Percentiles rank a stretch among this genome's conserved stretches.
Conservation (phyloP, 345 rosid species). For the Eucalyptus polybractea region DNA sequence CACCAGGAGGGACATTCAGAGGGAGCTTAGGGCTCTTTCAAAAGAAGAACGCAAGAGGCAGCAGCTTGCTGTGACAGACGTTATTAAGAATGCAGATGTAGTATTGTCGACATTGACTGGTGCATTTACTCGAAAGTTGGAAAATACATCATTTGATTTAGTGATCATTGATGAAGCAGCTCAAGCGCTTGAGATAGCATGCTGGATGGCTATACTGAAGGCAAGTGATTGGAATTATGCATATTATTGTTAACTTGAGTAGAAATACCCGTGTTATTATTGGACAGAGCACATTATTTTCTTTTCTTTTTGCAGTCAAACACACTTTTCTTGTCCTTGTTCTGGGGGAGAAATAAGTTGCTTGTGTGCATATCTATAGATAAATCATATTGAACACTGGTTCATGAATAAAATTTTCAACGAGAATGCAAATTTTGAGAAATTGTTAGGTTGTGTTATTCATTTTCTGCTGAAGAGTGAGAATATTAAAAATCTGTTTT, state of each 20-base stretch:
- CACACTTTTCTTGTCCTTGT: background rate
- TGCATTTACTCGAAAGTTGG: constrained; percentile 65
- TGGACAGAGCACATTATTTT: background rate
- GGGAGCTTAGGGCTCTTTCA: constrained; percentile 71
- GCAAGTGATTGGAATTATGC: constrained; percentile 6
- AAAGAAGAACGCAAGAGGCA: constrained; percentile 96
- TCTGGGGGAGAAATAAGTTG: background rate
- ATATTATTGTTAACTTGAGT: background rate
- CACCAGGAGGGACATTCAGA: constrained; percentile 79
- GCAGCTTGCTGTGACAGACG: constrained; percentile 89
- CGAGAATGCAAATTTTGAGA: background rate
- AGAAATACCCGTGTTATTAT: background rate
- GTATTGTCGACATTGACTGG: constrained; percentile 87
- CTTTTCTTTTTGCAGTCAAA: background rate
- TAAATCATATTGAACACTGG: background rate
- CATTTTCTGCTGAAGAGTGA: background rate
- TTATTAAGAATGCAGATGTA: constrained; percentile 73
- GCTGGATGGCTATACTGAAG: constrained; percentile 91
- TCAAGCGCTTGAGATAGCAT: constrained; percentile 94
- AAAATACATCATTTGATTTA: constrained; percentile 65
- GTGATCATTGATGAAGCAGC: constrained; percentile 98
- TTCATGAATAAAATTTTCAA: background rate
- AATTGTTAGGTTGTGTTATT: background rate
- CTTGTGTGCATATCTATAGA: background rate
- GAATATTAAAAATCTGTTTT: background rate